Conservation (phyloP, 2,329 filamentous ascomycete species). For the Botrytis paeoniae region DNA sequence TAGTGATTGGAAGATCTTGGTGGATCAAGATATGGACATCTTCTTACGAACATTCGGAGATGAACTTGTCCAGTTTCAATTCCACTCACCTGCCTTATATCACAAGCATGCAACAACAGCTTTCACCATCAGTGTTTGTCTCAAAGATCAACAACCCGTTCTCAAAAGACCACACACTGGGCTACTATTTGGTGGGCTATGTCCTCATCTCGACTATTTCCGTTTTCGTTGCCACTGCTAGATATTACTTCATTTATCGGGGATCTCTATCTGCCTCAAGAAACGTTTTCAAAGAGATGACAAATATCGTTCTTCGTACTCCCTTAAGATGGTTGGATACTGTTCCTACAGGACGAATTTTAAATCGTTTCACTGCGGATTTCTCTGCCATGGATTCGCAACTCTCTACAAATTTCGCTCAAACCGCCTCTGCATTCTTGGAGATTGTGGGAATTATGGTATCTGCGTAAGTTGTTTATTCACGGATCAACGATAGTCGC, state of each 20-base stretch:
- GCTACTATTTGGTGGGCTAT: constrained; percentile 67
- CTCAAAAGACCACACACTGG: constrained; percentile 16
- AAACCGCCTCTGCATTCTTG: constrained; percentile 55
- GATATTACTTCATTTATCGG: constrained; percentile 59
- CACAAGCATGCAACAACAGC: constrained; percentile 28
- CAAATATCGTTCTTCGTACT: constrained; percentile 63
- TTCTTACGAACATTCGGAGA: constrained; percentile 37
- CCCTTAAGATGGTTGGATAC: constrained; percentile 75
- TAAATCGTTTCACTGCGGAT: constrained; percentile 75
- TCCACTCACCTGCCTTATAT: constrained; percentile 16
- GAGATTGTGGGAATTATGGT: constrained; percentile 61
- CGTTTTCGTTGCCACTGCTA: constrained; percentile 46
- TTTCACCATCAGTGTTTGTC: constrained; percentile 38
- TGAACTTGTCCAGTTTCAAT: constrained; percentile 14
- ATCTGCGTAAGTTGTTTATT: constrained; percentile 45
- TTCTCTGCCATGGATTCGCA: constrained; percentile 69
- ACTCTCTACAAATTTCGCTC: constrained; percentile 59
- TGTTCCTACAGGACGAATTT: constrained; percentile 67
- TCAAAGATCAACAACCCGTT: constrained; percentile 12
- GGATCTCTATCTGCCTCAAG: constrained; percentile 65
- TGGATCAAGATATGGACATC: constrained; percentile 62
- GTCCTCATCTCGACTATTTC: constrained; percentile 55
- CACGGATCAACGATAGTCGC: neutral
- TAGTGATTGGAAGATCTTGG: constrained; percentile 50
- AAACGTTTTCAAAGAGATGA: constrained; percentile 61